Conservation (phyloP, 2,329 filamentous ascomycete species). For the Botrytis porri region DNA sequence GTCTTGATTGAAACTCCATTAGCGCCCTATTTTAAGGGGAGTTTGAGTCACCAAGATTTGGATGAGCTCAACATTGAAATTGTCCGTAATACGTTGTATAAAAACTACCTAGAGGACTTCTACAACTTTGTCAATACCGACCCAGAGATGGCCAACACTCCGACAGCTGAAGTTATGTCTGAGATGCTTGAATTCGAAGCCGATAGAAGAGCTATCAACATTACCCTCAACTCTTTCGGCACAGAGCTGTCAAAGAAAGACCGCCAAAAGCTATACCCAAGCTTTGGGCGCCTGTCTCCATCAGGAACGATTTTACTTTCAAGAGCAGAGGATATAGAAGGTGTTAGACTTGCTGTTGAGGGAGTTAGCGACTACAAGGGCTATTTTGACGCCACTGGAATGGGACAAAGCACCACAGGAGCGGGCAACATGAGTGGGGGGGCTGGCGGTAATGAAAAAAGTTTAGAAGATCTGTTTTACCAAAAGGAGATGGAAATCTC, state of each 20-base stretch:
- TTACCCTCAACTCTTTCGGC: conserved; percentile 97
- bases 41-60: conserved; percentile 90
- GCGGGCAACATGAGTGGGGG: conserved; percentile 83
- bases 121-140: conserved; percentile 90
- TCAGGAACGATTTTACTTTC: conserved; percentile 95
- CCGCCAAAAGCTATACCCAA: conserved; percentile 93
- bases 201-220: conserved; percentile 95
- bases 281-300: conserved; percentile 85
- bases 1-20: conserved; percentile 95
- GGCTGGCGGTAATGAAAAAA: conserved; percentile 76
- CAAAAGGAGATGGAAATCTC: conserved; percentile 99
- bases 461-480: conserved; percentile 96
- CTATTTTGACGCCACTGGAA: conserved; percentile 89
- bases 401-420: conserved; percentile 70
- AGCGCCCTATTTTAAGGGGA: conserved; percentile 96
- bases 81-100: conserved; percentile 96
- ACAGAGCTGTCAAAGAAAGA: conserved; percentile 93
- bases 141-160: conserved; percentile 80
- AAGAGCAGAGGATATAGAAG: conserved; percentile 90
- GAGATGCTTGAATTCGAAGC: conserved; percentile 97
- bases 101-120: conserved; percentile 99
- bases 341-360: conserved; percentile 88
- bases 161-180: conserved; percentile 91
- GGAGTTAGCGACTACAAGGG: conserved; percentile 90
- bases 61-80: conserved; percentile 99